Evolutionary conservation across 2,329 filamentous ascomycete genomes (phyloP), one percentile per base, ranked within the genome.

Genomic region (Xylariaceae sp.): DNA sequence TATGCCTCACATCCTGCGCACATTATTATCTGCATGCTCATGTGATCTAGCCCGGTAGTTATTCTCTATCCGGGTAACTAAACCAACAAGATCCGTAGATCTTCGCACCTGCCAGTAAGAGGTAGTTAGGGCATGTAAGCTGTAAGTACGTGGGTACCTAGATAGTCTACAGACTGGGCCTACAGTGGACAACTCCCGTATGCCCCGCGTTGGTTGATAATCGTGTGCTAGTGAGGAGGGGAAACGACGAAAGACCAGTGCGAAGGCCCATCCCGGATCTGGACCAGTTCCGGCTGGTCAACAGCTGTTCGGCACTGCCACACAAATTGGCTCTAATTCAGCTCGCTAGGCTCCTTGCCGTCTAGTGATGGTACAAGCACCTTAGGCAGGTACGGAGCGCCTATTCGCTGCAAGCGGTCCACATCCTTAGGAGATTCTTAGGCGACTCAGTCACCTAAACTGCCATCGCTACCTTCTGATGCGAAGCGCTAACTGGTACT

Each of bases 181-280:
- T 34, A 34, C 32, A 34, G 40, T 51, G 34, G 53, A 37, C 31
- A 35, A 11, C 19, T 9, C 51, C 56, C 59, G 55, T 52, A 58
- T 63, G 61, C 63, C 62, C 64, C 63, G 60, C 64, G 64, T 56
- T 55, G 50, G 45, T 29, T 56, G 50, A 54, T 53, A 40, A 47
- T 48, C 54, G 42, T 54, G 54, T 47, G 45, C n/a, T 55, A 19
- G 19, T 19, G 19, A 19, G 19, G 19, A 19, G 19, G 19, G 19
- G 19, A 19, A 19, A 19, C 19, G 19, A 19, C 19, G 19, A 19
- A 19, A 19, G 19, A 19, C 19, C 19, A 19, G 19, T 19, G 19
- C 19, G 19, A 19, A 19, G 19, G 19, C 19, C 19, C 19, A 19
- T 19, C 19, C 50, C 51, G 46, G 49, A 58, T 41, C 50, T 61